Conservation (phyloP, 148 eudicot genomes). For the Rhododendron vialii region DNA sequence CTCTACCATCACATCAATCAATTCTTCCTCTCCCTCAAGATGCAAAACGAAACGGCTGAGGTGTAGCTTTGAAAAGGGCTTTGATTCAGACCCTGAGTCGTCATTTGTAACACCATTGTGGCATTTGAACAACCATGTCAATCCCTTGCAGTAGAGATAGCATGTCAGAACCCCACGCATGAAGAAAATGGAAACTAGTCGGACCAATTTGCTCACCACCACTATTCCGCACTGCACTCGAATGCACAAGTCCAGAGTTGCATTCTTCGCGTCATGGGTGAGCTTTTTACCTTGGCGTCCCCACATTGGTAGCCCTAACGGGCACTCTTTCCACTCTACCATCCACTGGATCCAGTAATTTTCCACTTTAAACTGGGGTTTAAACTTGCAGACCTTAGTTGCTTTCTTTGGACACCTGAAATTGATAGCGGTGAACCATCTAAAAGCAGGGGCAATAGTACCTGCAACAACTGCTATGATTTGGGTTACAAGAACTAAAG, state of each 20-base stretch:
- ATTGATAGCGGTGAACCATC: constrained; percentile 37
- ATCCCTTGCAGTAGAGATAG: constrained; percentile 6
- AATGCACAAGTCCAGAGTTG: constrained; percentile 24
- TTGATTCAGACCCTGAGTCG: neutral
- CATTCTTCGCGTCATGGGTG: constrained; percentile 22
- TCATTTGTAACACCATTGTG: neutral
- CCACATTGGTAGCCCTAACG: constrained; percentile 14
- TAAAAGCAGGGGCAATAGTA: constrained; percentile 40
- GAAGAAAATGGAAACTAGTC: constrained; percentile 27
- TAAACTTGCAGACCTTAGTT: neutral
- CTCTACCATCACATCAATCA: constrained; percentile 38
- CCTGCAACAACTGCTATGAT: constrained; percentile 40
- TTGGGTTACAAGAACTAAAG: constrained; percentile 34
- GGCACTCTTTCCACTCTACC: constrained; percentile 29
- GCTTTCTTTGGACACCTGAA: constrained; percentile 34
- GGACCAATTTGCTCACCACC: constrained; percentile 35
- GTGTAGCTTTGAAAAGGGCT: constrained; percentile 10
- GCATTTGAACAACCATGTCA: constrained; percentile 17
- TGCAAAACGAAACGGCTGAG: constrained; percentile 39
- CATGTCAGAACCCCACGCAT: constrained; percentile 16
- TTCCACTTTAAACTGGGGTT: constrained; percentile 26
- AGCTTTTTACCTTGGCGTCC: constrained; percentile 30
- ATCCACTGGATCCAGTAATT: constrained; percentile 32
- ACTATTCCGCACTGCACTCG: constrained; percentile 33
- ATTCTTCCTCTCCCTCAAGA: constrained; percentile 47